Conservation (phyloP, 2,329 filamentous ascomycete species). For the Colletotrichum tofieldiae region DNA sequence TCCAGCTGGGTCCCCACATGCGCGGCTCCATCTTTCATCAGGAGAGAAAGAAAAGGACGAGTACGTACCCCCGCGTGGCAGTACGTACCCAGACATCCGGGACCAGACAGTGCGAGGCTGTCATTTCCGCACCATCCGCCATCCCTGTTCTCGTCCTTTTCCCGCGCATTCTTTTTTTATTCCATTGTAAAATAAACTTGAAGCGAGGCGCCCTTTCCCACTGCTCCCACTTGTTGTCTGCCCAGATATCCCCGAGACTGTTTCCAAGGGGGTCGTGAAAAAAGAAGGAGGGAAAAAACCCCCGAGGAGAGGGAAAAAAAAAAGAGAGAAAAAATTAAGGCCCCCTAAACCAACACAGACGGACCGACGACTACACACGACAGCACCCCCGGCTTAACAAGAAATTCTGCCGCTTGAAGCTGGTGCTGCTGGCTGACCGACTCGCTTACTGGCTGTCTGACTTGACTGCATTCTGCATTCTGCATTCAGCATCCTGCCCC, state of each 20-base stretch:
- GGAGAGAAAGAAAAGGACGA: background rate
- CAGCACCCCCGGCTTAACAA: background rate
- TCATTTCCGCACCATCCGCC: background rate
- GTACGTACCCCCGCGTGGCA: slow-evolving; percentile 25
- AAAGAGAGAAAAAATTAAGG: background rate
- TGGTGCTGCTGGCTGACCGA: background rate
- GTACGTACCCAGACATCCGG: background rate
- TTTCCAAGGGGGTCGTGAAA: background rate
- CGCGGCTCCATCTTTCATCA: slow-evolving; percentile 1
- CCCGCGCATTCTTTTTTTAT: slow-evolving; percentile 31
- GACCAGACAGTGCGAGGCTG: slow-evolving; percentile 21
- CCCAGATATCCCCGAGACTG: slow-evolving; percentile 17
- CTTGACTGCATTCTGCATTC: background rate
- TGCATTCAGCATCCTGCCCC: too few relatives aligned
- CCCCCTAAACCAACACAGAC: background rate
- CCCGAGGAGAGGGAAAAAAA: too few relatives aligned
- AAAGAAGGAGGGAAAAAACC: too few relatives aligned
- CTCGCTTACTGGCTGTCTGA: background rate
- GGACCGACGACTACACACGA: background rate
- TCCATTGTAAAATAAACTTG: slow-evolving; percentile 27
- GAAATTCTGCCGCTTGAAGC: background rate
- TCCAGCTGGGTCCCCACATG: slow-evolving; percentile 9
- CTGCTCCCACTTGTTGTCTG: background rate
- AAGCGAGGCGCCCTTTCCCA: slow-evolving; percentile 25
- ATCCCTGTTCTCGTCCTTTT: slow-evolving; percentile 31